Conservation (phyloP, 1,284 basidiomycete species). For the Rugiboletus extremiorientalis region DNA sequence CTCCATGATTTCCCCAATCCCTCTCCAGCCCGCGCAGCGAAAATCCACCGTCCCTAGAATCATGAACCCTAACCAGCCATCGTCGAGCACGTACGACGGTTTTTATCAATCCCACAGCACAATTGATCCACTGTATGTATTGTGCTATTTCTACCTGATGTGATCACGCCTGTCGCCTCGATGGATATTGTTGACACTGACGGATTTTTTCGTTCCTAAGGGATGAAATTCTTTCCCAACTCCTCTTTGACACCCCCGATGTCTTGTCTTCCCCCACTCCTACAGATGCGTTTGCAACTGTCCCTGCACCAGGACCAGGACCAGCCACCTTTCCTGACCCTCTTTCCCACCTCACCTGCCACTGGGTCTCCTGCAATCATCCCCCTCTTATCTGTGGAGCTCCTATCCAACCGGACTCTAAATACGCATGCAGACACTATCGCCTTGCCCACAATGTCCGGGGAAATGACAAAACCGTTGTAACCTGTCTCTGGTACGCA, state of each 20-base stretch:
- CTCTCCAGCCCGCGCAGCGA: background rate
- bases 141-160: background rate
- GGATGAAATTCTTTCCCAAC: slow-evolving; percentile 17
- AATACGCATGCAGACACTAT: slow-evolving; percentile 11
- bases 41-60: background rate
- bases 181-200: background rate
- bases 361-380: slow-evolving; percentile 6
- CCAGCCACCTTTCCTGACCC: background rate
- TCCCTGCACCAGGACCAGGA: background rate
- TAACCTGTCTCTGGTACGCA: slow-evolving; percentile 10
- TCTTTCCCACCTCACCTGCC: background rate
- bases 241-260: slow-evolving; percentile 1
- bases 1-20: background rate
- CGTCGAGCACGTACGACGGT: background rate
- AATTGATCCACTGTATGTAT: slow-evolving; percentile 14
- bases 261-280: background rate
- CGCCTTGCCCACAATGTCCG: slow-evolving; percentile 15
- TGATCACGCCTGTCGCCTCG: background rate
- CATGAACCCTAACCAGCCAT: background rate
- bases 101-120: background rate
- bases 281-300: background rate
- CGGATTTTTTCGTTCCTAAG: background rate
- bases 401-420: slow-evolving; percentile 6
- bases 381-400: slow-evolving; percentile 11
- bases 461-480: slow-evolving; percentile 18